phyloP scores from a whole-genome alignment of 306 rosid species.

The Albizia julibrissin region DNA sequence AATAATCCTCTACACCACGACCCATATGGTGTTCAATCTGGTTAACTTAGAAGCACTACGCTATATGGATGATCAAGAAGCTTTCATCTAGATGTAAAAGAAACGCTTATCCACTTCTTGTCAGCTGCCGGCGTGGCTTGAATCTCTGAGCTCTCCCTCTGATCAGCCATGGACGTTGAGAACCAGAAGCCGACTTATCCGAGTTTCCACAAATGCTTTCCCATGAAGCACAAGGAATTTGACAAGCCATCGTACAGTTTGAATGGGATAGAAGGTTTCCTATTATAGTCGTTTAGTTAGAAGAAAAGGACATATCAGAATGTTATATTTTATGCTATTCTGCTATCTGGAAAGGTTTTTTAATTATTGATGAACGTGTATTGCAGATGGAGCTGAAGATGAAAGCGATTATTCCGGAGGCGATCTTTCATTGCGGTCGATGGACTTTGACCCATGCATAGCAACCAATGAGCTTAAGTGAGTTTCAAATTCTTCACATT shows the following conservation, averaged over 20 bases:
- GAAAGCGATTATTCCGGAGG: slow-evolving; percentile 45
- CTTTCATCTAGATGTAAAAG: slow-evolving; percentile 31
- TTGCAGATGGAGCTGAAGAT: slow-evolving; percentile 59
- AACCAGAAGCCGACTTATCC: slow-evolving; percentile 43
- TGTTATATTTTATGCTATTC: neutral
- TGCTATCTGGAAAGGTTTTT: neutral
- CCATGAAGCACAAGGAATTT: slow-evolving; percentile 46
- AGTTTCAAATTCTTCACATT: slow-evolving; percentile 14
- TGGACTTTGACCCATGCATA: slow-evolving; percentile 67
- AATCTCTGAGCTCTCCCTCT: slow-evolving; percentile 14
- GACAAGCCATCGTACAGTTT: slow-evolving; percentile 42
- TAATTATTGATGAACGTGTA: slow-evolving; percentile 1
- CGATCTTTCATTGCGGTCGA: slow-evolving; percentile 45
- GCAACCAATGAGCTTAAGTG: slow-evolving; percentile 71
- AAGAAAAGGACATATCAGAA: neutral
- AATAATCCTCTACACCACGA: slow-evolving; percentile 35
- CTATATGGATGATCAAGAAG: neutral
- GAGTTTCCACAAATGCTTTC: slow-evolving; percentile 57
- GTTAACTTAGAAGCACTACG: neutral
- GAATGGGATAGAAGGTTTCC: slow-evolving; percentile 58
- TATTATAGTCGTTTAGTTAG: neutral
- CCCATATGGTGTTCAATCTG: neutral
- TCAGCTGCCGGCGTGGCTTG: slow-evolving; percentile 14
- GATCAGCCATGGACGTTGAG: slow-evolving; percentile 53
- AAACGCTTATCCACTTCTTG: slow-evolving; percentile 24